Conservation (phyloP, 208 protist species). For the Leptomonas seymouri region DNA sequence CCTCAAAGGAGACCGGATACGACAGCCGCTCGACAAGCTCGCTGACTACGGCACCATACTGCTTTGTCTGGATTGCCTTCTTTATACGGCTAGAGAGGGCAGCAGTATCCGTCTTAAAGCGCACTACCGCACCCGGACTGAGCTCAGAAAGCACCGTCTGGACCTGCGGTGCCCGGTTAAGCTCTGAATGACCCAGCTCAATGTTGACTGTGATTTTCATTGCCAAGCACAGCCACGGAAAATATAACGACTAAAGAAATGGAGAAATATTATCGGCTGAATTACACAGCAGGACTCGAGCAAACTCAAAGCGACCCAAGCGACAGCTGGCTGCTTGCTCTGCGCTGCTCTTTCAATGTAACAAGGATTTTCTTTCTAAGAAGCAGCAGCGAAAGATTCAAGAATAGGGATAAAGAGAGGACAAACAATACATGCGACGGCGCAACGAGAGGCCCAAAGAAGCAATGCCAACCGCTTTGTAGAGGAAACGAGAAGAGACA, state of each 20-base stretch:
- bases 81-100: constrained; percentile 56
- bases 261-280: not conserved
- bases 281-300: not conserved
- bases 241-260: constrained; percentile 16
- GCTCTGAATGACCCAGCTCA: constrained; percentile 69
- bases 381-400: not conserved
- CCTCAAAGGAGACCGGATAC: constrained; percentile 42
- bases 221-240: not conserved
- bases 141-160: constrained; percentile 58
- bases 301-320: not conserved
- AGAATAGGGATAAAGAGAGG: too few relatives aligned
- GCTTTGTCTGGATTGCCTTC: constrained; percentile 50
- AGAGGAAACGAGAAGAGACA: too few relatives aligned
- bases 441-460: too few relatives aligned
- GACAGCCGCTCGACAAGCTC: constrained; percentile 67
- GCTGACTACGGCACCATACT: constrained; percentile 54
- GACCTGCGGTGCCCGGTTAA: constrained; percentile 48
- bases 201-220: constrained; percentile 88
- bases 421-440: too few relatives aligned
- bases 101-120: constrained; percentile 68
- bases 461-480: too few relatives aligned
- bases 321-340: not conserved
- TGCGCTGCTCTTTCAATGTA: not conserved
- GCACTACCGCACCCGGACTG: constrained; percentile 34
- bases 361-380: not conserved